A percentile compares a stretch with the other conserved stretches of the same genome.
Evolutionary conservation across 2,329 filamentous ascomycete species (phyloP).

Genomic region (Aspergillus chevalieri): DNA sequence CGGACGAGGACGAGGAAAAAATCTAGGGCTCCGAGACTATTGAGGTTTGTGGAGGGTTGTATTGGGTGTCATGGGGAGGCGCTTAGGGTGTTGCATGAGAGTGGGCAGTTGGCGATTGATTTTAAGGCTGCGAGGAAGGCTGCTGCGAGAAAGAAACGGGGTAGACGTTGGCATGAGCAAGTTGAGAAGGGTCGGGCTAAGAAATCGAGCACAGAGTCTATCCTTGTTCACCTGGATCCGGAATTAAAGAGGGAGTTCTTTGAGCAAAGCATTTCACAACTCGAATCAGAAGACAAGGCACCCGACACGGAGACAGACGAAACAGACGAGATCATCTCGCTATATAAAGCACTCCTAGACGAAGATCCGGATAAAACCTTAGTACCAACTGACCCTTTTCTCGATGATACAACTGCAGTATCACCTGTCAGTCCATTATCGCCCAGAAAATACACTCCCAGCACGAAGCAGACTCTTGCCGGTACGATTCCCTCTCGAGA

Average conservation of each 20-base stretch:
- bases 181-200: background rate
- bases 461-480: background rate
- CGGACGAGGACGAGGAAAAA: constrained; percentile 22
- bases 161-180: background rate
- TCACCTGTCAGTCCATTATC: background rate
- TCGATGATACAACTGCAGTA: too few relatives aligned
- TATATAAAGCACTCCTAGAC: background rate
- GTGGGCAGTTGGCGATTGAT: constrained; percentile 12
- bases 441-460: background rate
- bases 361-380: background rate
- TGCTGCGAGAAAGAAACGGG: constrained; percentile 9
- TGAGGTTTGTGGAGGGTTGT: constrained; percentile 24
- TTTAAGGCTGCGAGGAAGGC: constrained; percentile 12
- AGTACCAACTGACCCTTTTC: too few relatives aligned
- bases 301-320: background rate
- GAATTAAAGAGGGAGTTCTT: background rate
- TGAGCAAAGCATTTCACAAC: background rate
- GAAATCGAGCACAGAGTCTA: background rate
- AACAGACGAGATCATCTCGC: background rate
- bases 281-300: background rate
- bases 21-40: constrained; percentile 18
- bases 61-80: constrained; percentile 14
- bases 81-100: constrained; percentile 7
- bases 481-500: constrained; percentile 1
- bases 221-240: background rate